Evolutionary conservation across 345 rosid species (phyloP), one percentile per base, ranked within the genome.

Genomic region (Sonneratia alba): DNA sequence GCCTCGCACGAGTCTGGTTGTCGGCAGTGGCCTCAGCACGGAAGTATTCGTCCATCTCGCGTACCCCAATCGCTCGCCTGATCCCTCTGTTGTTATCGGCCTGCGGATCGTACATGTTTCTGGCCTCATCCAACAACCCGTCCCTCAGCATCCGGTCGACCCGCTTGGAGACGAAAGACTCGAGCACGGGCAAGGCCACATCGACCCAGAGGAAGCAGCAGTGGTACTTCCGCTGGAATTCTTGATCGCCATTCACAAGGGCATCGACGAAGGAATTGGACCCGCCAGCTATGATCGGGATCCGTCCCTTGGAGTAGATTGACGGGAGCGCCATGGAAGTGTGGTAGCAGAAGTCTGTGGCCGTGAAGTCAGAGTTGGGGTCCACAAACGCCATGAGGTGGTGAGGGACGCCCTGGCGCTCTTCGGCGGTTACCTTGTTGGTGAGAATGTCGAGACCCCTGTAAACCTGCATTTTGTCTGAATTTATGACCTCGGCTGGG

Each of bases 151-250:
- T 93, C 69, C 85, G 82, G 59, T 91, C 90, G 0, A 93, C 98
- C 68, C 98, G 80, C 19, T 88, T 82, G 1, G 95, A 86, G 36
- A 89, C 88, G 19, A 85, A 91, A 3, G 96, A 76, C 59, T 87
- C 72, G 5, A 93, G 76, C 19, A 85, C 87, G 0, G 84, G 87
- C 74, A 74, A 72, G 10, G 87, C 70, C 21, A 89, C 98, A 37
- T 93, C 94, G 21, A 93, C 89, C 97, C 98, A 91, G 22, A 93
- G 73, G 75, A 93, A 89, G 71, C 89, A 89, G 34, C 89, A 94
- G 6, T 85, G 88, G 40, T 89, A 82, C 77, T 84, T 83, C n/a
- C 71, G 71, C n/a, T 74, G 94, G 36, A 94, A 91, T 22, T 91
- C 84, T 14, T 81, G 75, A 66, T 83, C 84, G 0, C 77, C 75